A percentile compares a stretch with the other conserved stretches of the same genome.
Evolutionary conservation across 2,329 filamentous ascomycete genomes (phyloP).

Genomic region (Penicillium sp.): DNA sequence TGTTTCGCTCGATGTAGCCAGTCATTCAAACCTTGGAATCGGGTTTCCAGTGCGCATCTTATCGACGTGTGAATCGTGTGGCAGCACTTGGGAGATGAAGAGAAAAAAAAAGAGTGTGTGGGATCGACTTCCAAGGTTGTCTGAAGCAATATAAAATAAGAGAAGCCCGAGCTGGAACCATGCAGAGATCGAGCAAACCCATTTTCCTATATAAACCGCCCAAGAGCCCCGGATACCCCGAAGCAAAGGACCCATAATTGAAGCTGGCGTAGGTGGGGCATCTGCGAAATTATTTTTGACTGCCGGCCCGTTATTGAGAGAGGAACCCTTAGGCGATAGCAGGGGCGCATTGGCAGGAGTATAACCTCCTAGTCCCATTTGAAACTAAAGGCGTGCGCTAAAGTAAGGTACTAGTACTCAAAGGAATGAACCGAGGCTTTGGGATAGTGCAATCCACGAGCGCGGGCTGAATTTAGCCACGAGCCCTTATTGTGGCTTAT

Average conservation of each 20-base stretch:
- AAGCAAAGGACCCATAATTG: not conserved
- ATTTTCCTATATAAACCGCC: not conserved
- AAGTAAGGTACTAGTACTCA: not conserved
- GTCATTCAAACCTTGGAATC: not conserved
- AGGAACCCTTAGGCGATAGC: not conserved
- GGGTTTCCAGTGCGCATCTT: not conserved
- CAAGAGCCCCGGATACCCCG: not conserved
- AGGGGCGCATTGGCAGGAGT: not conserved
- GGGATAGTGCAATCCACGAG: not conserved
- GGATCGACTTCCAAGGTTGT: too few relatives aligned
- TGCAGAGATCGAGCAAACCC: not conserved
- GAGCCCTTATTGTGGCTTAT: not conserved
- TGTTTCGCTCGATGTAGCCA: not conserved
- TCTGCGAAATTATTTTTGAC: not conserved
- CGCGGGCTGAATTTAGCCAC: not conserved
- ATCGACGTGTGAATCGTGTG: not conserved
- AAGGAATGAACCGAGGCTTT: not conserved
- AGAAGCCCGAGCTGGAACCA: not conserved
- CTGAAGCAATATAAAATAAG: too few relatives aligned
- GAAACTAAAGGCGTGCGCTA: not conserved
- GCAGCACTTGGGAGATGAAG: not conserved
- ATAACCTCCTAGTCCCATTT: not conserved
- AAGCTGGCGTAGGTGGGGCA: not conserved
- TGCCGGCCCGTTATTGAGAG: not conserved
- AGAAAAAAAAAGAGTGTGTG: not conserved